Evolutionary conservation across 1,284 basidiomycete species (phyloP), one percentile per base, ranked within the genome.

Genomic region (Blastosporella zonata): DNA sequence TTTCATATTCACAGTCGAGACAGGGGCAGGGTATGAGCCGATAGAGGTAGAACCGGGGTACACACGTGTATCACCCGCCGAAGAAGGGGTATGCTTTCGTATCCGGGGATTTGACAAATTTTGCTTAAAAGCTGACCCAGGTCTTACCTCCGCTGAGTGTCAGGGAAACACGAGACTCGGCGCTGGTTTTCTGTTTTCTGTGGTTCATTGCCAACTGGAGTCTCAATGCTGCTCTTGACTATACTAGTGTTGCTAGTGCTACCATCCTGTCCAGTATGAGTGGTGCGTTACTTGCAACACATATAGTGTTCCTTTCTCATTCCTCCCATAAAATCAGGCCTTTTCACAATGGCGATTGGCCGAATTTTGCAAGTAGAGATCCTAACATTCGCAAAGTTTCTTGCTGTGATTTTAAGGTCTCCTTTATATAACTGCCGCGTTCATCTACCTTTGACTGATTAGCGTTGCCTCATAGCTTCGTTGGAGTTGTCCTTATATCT

Each of bases 151-250:
- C 78, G 43, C 68, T 97, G 43, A 88, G 83, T 0, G 70, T 73
- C 1, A 64, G 63, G 34, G 84, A 96, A 67, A 97, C 93, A 0
- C 84, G 84, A 4, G 69, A 78, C 37, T 74, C 97, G 9, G 90
- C 93, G 1, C 72, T 81, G 2, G 70, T 77, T 52, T 97, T 96
- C 67, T 90, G 86, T 60, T 73, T 90, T 46, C 73, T 93, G 38
- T 94, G 92, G 93, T 96, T 97, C 61, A 73, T 85, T 34, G 94
- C 94, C 15, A 97, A 97, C 63, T 97, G 93, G 91, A 69, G 83
- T 6, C 70, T 94, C 37, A 96, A 94, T 64, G 84, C 84, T 1
- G 76, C 88, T 8, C 73, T 97, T 39, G 83, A 81, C 29, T 89
- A 85, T 65, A 97, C 95, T 1, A 92, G 84, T 58, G 94, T 97